Evolutionary conservation across 306 rosid genomes (phyloP), one percentile per base, ranked within the genome.

Genomic region (Vigna mungo): DNA sequence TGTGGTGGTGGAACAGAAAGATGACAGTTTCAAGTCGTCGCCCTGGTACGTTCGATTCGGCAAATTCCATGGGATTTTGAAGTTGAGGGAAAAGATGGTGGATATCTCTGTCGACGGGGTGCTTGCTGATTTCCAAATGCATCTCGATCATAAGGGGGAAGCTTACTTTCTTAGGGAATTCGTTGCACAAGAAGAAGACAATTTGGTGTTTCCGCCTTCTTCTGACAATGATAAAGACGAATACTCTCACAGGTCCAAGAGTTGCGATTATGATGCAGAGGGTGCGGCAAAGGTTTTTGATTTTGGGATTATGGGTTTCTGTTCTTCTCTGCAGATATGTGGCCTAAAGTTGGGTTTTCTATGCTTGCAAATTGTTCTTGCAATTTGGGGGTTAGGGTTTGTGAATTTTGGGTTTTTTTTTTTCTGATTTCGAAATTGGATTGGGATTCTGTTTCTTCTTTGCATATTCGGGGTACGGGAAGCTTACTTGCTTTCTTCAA

Each of bases 31-130:
- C 84, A 96, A 91, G 80, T 96, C 99, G 0, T 96, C 98, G 0
- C 96, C 96, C 3, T 96, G 99, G 99, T 89, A 89, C 69, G 91
- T 96, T 9, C 85, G 91, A 79, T 92, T 96, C 58, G 99, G 98
- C 11, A 96, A 92, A 77, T 96, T 93, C 80, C 99, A 91, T 72
- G 99, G 99, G 44, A 93, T 93, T 85, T 81, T 96, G 80, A 96
- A 90, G 75, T 62, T 93, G 0, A 89, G 71, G 77, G 99, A 96
- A 82, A 92, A 85, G 61, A 80, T 89, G 12, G 90, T 96, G 25
- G 79, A 66, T 13, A 85, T 96, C 53, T 51, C 65, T 76, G 99
- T 96, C 11, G 91, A 96, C 84, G 99, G 86, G 12, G 87, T 69
- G 6, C 88, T 87, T 9, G 85, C 96, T 65, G 68, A 53, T 83